A percentile compares a stretch with the other conserved stretches of the same genome.
Conservation (phyloP, 192 early-diverging fungal species). For the Entomortierella lignicola region DNA sequence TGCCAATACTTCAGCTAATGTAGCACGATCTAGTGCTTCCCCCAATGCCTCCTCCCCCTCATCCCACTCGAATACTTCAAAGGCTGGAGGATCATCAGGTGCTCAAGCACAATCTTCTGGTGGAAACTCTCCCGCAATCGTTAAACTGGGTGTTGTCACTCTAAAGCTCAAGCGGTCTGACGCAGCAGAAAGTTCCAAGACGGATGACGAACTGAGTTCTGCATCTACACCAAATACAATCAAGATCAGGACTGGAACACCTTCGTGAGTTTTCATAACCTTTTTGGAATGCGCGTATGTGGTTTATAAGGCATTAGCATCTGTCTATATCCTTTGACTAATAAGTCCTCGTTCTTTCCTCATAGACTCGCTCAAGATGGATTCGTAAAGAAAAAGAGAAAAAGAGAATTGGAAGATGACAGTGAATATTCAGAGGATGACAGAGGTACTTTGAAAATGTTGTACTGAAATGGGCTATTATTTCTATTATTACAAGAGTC, state of each 20-base stretch:
- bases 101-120: constrained; percentile 3
- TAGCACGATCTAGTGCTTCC: constrained; percentile 23
- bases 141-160: constrained; percentile 45
- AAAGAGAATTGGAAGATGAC: constrained; percentile 45
- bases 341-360: neutral
- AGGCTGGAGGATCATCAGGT: constrained; percentile 16
- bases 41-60: constrained; percentile 40
- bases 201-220: constrained; percentile 35
- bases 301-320: too few species aligned
- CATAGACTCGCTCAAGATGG: constrained; percentile 26
- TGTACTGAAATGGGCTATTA: neutral
- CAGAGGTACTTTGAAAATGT: constrained; percentile 21
- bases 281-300: too few species aligned
- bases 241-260: constrained; percentile 43
- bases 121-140: constrained; percentile 2
- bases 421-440: constrained; percentile 54
- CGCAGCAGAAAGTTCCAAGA: constrained; percentile 33
- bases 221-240: constrained; percentile 30
- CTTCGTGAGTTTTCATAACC: constrained; percentile 32
- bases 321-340: neutral
- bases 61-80: constrained; percentile 26
- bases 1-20: neutral
- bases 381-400: constrained; percentile 41
- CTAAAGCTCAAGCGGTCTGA: constrained; percentile 49
- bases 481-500: neutral